Base-by-base conservation (phyloP, 2,329 filamentous ascomycete species). In the Trichoderma asperellum region DNA sequence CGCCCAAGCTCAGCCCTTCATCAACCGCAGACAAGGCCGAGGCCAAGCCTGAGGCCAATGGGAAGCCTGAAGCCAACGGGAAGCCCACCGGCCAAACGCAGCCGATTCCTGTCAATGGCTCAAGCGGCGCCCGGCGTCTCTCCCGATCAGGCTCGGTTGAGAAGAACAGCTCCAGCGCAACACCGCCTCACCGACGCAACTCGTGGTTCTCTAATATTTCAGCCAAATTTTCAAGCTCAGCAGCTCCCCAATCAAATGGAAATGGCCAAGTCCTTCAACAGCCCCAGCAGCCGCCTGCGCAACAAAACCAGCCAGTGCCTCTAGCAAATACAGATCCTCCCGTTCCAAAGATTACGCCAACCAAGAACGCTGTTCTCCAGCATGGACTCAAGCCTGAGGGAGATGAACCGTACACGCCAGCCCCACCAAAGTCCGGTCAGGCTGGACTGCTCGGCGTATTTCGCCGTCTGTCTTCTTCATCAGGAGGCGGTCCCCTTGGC, bases 191-290 rank as follows among this genome's bases (percentile, higher is more conserved):
- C 57, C 84, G 88, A 65, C 87, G 93, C 72, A 90, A 89, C 71
- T 97, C 94, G 16, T 99, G 96, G 96, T 94, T 98, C 76, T 93
- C 92, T 68, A 97, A 89, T 76, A 89, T 98, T 73, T 96, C 93
- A 72, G 95, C 93, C 73, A 97, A 97, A 78, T 97, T 98, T 82
- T 94, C 92, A 2, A 89, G 88, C 83, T 83, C 21, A 79, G 85
- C n/a, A 79, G 85, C n/a, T 72, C 76, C 32, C 71, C 76, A 73
- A 64, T 78, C 57, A 35, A 79, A 79, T 35, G 66, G 79, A 14
- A 62, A 66, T n/a, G 40, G 40, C 2, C 1, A 43, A 8, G 40
- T 43, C 7, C 40, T 43, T n/a, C 63, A 59, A n/a, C 63, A 37
- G 53, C 21, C 40, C 29, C 55, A 67, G 16, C 70, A 73, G 47